Base-by-base conservation (phyloP, 129 eudicot species). In the Pittosporum tobira region DNA sequence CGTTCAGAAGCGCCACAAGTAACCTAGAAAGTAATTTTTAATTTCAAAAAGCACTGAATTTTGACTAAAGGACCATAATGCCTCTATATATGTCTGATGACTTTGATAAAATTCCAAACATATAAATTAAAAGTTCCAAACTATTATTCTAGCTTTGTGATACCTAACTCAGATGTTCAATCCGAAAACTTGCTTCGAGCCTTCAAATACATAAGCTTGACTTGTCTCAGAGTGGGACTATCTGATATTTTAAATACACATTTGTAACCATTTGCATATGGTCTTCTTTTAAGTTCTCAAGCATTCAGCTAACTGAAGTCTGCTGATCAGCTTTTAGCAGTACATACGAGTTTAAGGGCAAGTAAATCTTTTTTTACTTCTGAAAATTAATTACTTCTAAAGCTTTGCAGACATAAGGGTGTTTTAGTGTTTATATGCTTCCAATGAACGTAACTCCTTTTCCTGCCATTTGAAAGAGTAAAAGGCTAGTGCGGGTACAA, bases 301-400 rank as follows among this genome's bases (percentile, higher is more conserved):
- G 42, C 40, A 28, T 28, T 29, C 59, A 53, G 15, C 42, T 27
- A 52, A 53, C 59, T 53, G 25, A 34, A 34, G 40, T 34, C n/a
- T 34, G 2, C 40, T 6, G 40, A 1, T 6, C 40, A 34, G 6
- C 10, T 1, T 34, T 34, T 34, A 6, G 10, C 7, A 12, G 10
- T 34, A 8, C 40, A 34, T n/a, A n/a, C n/a, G n/a, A n/a, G n/a
- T n/a, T n/a, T n/a, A n/a, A n/a, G n/a, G n/a, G n/a, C n/a, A n/a
- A n/a, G n/a, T n/a, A n/a, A n/a, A n/a, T n/a, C n/a, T n/a, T n/a
- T n/a, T n/a, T n/a, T n/a, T n/a, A n/a, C n/a, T n/a, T n/a, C n/a
- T n/a, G n/a, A n/a, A n/a, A n/a, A n/a, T n/a, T n/a, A n/a, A n/a
- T n/a, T n/a, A n/a, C n/a, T 40, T 40, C 14, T 12, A 40, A 4